These are phyloP conservation scores for Flueggea neowawraea DNA, from an alignment of 441 rosid species.

Conservation along the genomic window DNA sequence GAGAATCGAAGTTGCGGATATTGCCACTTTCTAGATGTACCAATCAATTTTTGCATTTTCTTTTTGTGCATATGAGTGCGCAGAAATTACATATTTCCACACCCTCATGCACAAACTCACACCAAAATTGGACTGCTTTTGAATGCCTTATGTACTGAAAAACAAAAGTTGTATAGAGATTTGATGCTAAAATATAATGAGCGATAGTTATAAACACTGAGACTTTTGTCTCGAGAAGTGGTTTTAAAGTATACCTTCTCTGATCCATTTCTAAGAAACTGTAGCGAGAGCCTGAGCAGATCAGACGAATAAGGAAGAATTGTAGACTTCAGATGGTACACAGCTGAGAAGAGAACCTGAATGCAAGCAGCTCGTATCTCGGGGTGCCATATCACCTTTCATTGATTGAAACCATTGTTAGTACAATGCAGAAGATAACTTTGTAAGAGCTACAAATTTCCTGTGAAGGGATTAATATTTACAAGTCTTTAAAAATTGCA, in stretches of 20 bases:
- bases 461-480: not conserved
- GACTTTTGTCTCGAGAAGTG: slow-evolving; percentile 1
- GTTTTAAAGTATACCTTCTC: slow-evolving; percentile 55
- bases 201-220: not conserved
- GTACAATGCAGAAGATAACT: not conserved
- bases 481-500: not conserved
- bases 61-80: too few species aligned
- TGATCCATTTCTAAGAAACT: slow-evolving; percentile 54
- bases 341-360: slow-evolving; percentile 84
- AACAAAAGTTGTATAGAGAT: not conserved
- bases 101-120: too few species aligned
- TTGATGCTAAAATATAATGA: not conserved
- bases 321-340: slow-evolving; percentile 79
- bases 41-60: too few species aligned
- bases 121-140: too few species aligned
- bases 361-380: slow-evolving; percentile 80
- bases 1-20: too few species aligned
- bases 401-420: not conserved
- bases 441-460: not conserved
- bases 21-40: too few species aligned
- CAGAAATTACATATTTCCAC: too few species aligned
- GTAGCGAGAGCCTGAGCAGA: slow-evolving; percentile 67
- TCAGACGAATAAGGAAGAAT: slow-evolving; percentile 62
- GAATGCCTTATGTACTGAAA: not conserved
- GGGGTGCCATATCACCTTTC: slow-evolving; percentile 42